Percentiles rank a stretch among this genome's conserved stretches.
Evolutionary conservation across 2,329 filamentous ascomycete genomes (phyloP).

Genomic region (Trichoderma afroharzianum): DNA sequence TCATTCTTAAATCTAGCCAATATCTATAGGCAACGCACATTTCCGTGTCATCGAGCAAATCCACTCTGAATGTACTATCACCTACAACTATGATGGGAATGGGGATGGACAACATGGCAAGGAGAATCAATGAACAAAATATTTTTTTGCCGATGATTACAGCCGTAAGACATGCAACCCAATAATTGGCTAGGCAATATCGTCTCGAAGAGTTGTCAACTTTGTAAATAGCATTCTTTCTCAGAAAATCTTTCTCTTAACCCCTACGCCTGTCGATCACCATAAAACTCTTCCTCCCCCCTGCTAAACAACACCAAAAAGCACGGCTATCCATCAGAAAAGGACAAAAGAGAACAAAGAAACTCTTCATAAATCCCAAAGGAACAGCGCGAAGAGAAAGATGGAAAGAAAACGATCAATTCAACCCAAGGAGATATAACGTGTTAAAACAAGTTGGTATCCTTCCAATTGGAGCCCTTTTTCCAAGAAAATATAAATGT

Average conservation of each 20-base stretch:
- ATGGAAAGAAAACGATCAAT: neutral
- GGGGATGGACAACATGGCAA: too few species aligned
- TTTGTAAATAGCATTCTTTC: neutral
- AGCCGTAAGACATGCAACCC: neutral
- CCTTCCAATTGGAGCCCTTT: constrained; percentile 16
- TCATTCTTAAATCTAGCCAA: too few species aligned
- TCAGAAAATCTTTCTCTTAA: neutral
- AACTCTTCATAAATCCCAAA: neutral
- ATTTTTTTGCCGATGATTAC: too few species aligned
- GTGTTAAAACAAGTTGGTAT: constrained; percentile 20
- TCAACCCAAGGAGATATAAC: constrained; percentile 5
- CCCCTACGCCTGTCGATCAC: neutral
- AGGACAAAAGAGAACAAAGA: neutral
- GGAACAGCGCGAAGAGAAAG: neutral
- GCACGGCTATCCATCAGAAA: neutral
- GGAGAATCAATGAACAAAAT: too few species aligned
- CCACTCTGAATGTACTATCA: too few species aligned
- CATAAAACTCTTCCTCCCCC: neutral
- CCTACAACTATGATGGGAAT: too few species aligned
- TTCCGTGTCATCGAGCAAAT: too few species aligned
- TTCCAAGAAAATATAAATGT: constrained; percentile 4
- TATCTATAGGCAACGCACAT: too few species aligned
- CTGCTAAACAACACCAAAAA: neutral
- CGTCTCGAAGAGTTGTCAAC: neutral
- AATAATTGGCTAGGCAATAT: neutral